Base-by-base conservation (phyloP, 441 rosid genomes). In the Erysimum cheiri region DNA sequence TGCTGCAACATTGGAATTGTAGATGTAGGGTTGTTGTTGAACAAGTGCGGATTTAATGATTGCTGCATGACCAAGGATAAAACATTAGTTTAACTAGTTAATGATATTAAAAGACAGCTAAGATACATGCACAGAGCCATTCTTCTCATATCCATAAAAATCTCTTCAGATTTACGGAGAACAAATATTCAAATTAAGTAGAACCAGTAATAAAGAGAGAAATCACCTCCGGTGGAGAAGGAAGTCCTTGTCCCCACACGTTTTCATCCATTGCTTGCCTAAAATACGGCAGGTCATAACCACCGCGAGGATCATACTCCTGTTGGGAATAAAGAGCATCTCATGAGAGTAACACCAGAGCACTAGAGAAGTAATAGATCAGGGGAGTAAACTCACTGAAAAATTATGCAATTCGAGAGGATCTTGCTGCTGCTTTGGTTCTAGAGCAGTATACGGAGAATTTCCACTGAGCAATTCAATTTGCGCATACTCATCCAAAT, bases 211-310 rank as follows among this genome's bases (percentile, higher is more conserved):
- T 19, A 60, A 49, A 60, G 1, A 3, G 22, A 22, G 22, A 61
- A 37, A 56, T 69, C 74, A 92, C 98, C 96, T 92, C 96, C 52
- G 76, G 92, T 15, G 85, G 84, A 65, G 85, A 83, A 47, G 83
- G 89, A 8, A 85, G 78, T 57, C 86, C 89, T 71, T 85, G 98
- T 31, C 81, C 90, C 24, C 83, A 78, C 4, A 80, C 74, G 15
- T 80, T 74, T 72, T 86, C 98, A 68, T 87, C 92, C 77, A 82
- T 76, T 41, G 85, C 12, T 11, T 89, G 90, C 73, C 92, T 85
- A 72, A 88, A 84, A 80, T 88, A 88, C 36, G 88, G 75, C 3
- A 88, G 72, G 70, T 88, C 97, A 77, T 92, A 92, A 41, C 82
- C 86, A 67, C 85, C 75, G 40, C 72, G 95, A 54, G 83, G 79